Evolutionary conservation across 176 grass and related monocot species (phyloP).

Genomic region (Carex kokanica): DNA sequence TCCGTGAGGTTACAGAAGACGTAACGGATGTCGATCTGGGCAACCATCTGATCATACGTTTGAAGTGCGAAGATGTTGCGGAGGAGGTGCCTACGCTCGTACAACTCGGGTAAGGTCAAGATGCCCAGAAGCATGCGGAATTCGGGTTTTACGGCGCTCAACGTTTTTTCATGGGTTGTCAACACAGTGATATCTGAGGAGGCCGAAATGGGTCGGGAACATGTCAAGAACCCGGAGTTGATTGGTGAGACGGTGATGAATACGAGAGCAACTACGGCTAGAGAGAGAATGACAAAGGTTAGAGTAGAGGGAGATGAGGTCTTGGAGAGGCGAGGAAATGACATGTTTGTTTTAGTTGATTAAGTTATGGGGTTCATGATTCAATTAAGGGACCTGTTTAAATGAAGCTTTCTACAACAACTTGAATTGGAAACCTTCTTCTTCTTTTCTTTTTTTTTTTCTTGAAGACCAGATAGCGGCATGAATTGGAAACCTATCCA

Average conservation of each 20-base stretch:
- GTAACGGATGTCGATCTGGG: slow-evolving; percentile 57
- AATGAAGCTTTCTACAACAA: background rate
- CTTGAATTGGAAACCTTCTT: background rate
- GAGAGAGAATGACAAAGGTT: background rate
- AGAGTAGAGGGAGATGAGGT: background rate
- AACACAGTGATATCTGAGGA: background rate
- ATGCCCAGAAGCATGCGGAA: slow-evolving; percentile 30
- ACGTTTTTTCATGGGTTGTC: background rate
- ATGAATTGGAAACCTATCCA: background rate
- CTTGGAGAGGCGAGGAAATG: background rate
- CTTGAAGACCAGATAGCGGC: too few species aligned
- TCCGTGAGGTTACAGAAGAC: slow-evolving; percentile 77
- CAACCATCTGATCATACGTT: slow-evolving; percentile 14
- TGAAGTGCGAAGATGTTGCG: slow-evolving; percentile 55
- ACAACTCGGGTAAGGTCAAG: slow-evolving; percentile 43
- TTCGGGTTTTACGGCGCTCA: background rate
- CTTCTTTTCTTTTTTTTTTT: too few species aligned
- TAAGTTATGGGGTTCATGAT: background rate
- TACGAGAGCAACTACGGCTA: background rate
- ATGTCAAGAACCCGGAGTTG: background rate
- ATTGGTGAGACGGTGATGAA: background rate
- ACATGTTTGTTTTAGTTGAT: background rate
- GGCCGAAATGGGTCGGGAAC: background rate
- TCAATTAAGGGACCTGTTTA: background rate
- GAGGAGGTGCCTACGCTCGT: slow-evolving; percentile 58